phyloP scores from a whole-genome alignment of 805 yeast genomes.

The Allodekkera sacchari region DNA sequence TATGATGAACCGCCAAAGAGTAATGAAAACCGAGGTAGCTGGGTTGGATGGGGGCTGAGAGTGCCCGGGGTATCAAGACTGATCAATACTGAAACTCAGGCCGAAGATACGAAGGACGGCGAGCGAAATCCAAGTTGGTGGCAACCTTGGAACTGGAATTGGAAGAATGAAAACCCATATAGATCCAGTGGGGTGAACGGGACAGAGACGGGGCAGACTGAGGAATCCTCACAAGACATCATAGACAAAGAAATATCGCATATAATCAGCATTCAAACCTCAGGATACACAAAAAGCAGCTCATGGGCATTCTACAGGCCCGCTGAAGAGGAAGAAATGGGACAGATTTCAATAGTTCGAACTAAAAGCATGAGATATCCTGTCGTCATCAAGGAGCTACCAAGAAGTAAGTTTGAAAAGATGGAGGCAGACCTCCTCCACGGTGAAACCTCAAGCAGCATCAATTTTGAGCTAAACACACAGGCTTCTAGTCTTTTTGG shows the following conservation, averaged over 20 bases:
- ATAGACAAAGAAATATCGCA: slow-evolving; percentile 17
- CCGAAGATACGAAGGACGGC: too few species aligned
- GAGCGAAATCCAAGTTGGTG: too few species aligned
- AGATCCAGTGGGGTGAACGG: too few species aligned
- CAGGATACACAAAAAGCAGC: slow-evolving; percentile 12
- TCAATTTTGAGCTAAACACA: not conserved
- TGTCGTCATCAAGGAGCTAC: slow-evolving; percentile 15
- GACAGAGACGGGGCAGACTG: slow-evolving; percentile 6
- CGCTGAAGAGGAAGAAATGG: slow-evolving; percentile 7
- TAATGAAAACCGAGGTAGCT: too few species aligned
- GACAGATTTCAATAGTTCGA: slow-evolving; percentile 23
- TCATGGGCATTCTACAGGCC: slow-evolving; percentile 23
- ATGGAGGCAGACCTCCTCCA: slow-evolving; percentile 14
- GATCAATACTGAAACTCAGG: too few species aligned
- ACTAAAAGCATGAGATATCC: slow-evolving; percentile 21
- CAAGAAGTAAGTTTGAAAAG: slow-evolving; percentile 21
- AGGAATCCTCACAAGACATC: slow-evolving; percentile 10
- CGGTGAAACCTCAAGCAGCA: not conserved
- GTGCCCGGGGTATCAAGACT: too few species aligned
- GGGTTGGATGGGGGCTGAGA: too few species aligned
- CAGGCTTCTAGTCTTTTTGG: not conserved
- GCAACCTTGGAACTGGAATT: too few species aligned
- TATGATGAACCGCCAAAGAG: too few species aligned
- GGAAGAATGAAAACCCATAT: too few species aligned
- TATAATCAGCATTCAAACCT: slow-evolving; percentile 15